These are phyloP conservation scores for Trichothecium roseum DNA, from an alignment of 2,329 filamentous ascomycete genomes.

Conservation along the genomic window DNA sequence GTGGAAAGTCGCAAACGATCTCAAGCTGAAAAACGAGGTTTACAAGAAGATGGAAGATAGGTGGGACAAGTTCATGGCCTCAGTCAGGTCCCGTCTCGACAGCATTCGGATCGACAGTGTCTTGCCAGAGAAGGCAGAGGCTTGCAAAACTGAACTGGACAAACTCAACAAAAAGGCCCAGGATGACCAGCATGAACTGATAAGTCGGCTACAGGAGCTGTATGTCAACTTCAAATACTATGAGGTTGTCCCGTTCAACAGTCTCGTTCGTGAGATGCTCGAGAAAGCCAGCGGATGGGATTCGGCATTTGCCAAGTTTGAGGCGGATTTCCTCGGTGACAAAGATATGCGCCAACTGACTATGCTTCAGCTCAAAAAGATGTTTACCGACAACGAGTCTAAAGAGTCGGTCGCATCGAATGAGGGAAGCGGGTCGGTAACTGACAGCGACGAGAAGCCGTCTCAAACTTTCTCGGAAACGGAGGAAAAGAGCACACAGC, in stretches of 20 bases:
- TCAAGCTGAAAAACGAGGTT: slow-evolving; percentile 86
- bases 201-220: slow-evolving; percentile 72
- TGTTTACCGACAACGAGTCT: slow-evolving; percentile 86
- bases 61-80: slow-evolving; percentile 77
- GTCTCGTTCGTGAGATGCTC: slow-evolving; percentile 78
- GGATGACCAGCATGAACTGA: slow-evolving; percentile 67
- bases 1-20: slow-evolving; percentile 94
- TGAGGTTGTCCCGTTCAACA: slow-evolving; percentile 89
- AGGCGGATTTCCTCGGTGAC: slow-evolving; percentile 87
- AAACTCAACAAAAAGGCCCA: slow-evolving; percentile 66
- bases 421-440: slow-evolving; percentile 52
- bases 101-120: slow-evolving; percentile 89
- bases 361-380: slow-evolving; percentile 83
- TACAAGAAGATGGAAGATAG: slow-evolving; percentile 73
- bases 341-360: slow-evolving; percentile 92
- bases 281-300: slow-evolving; percentile 95
- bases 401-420: slow-evolving; percentile 61
- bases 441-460: slow-evolving; percentile 36
- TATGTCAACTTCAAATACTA: slow-evolving; percentile 95
- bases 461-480: slow-evolving; percentile 34
- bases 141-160: slow-evolving; percentile 75
- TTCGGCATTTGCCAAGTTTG: slow-evolving; percentile 78
- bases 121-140: slow-evolving; percentile 73
- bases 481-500: slow-evolving; percentile 35
- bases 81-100: slow-evolving; percentile 72